Conservation (phyloP, 495 filamentous ascomycete species). For the Daldinia caldariorum region DNA sequence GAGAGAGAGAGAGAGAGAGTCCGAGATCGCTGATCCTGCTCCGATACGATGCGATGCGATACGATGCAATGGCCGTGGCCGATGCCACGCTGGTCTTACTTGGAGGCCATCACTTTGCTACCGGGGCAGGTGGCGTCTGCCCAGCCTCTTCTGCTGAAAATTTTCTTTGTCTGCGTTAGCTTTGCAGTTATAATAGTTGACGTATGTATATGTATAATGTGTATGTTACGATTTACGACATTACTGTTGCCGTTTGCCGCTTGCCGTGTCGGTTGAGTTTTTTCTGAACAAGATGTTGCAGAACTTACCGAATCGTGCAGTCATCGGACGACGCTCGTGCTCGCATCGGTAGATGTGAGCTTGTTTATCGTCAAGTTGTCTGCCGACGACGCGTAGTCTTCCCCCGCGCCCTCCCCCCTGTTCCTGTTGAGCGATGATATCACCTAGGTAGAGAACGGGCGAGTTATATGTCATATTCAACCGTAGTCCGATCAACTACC, state of each 20-base stretch:
- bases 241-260: background rate
- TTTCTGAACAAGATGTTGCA: background rate
- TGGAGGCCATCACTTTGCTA: conserved; percentile 35
- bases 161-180: too few relatives aligned
- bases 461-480: too few relatives aligned
- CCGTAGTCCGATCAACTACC: too few relatives aligned
- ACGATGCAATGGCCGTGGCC: background rate
- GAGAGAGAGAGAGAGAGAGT: conserved; percentile 26
- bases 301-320: background rate
- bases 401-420: too few relatives aligned
- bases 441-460: too few relatives aligned
- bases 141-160: background rate
- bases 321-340: conserved; percentile 7
- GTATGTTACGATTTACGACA: background rate
- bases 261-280: background rate
- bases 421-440: background rate
- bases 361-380: background rate
- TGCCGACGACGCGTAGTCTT: conserved; percentile 13
- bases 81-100: conserved; percentile 43
- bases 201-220: too few relatives aligned
- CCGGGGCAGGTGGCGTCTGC: conserved; percentile 11
- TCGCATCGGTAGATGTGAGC: conserved; percentile 15
- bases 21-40: conserved; percentile 39
- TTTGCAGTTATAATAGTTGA: background rate
- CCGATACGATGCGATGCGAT: background rate